phyloP scores from a whole-genome alignment of 495 filamentous ascomycete genomes.

The Penicillium malachiteum region DNA sequence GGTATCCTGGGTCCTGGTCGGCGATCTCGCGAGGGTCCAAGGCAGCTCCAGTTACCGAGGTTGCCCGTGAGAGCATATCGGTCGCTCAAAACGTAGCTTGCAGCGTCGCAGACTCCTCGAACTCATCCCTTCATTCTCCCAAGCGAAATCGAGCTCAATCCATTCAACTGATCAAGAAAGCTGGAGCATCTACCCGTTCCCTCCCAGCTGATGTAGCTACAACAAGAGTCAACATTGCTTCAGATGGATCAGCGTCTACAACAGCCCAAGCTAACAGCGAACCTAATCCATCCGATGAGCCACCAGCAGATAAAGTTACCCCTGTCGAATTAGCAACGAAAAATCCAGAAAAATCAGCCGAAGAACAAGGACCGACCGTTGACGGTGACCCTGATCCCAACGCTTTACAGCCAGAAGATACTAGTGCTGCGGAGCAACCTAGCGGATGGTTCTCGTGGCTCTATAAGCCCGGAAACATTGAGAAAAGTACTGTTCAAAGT shows the following conservation, averaged over 20 bases:
- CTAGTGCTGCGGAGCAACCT: constrained; percentile 33
- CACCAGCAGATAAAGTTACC: constrained; percentile 23
- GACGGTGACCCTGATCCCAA: constrained; percentile 9
- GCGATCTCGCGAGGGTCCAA: constrained; percentile 57
- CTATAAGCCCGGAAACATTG: constrained; percentile 27
- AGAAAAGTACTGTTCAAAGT: constrained; percentile 5
- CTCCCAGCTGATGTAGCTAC: constrained; percentile 48
- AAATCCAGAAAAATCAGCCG: constrained; percentile 16
- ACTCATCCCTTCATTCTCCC: constrained; percentile 27
- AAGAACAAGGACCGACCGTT: constrained; percentile 16
- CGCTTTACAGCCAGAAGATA: constrained; percentile 7
- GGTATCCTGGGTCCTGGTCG: constrained; percentile 64
- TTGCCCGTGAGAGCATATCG: constrained; percentile 75
- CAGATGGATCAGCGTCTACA: constrained; percentile 43
- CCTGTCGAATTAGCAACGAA: constrained; percentile 15
- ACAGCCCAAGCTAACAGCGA: constrained; percentile 26
- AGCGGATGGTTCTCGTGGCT: constrained; percentile 62
- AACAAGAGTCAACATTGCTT: constrained; percentile 50
- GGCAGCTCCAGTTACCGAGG: constrained; percentile 68
- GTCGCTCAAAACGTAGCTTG: constrained; percentile 51
- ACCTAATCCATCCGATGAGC: constrained; percentile 17
- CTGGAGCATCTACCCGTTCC: constrained; percentile 43
- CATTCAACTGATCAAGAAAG: constrained; percentile 43
- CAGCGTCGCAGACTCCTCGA: constrained; percentile 36
- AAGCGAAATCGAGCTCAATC: constrained; percentile 33